Evolutionary conservation across 179 eudicot genomes (phyloP).

Genomic region (Beta lomatogona): DNA sequence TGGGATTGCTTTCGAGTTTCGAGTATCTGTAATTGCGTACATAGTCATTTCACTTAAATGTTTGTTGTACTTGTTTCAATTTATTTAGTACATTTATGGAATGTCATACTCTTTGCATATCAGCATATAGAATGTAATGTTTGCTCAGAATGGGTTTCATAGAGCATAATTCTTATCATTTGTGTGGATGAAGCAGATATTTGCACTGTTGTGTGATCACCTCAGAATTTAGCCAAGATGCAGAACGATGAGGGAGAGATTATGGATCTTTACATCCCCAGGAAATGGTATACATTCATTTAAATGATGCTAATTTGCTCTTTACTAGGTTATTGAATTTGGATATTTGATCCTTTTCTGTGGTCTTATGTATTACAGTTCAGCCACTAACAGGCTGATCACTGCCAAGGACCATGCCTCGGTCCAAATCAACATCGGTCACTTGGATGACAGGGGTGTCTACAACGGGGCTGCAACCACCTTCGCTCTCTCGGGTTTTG

Average conservation of each 20-base stretch:
- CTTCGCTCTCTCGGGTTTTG: slow-evolving; percentile 66
- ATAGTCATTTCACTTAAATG: no score
- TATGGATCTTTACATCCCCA: slow-evolving; percentile 74
- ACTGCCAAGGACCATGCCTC: slow-evolving; percentile 75
- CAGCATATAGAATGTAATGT: background rate
- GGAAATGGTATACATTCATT: slow-evolving; percentile 58
- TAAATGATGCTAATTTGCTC: background rate
- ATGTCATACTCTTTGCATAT: no score
- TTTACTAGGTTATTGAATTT: background rate
- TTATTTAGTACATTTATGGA: no score
- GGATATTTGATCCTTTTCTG: background rate
- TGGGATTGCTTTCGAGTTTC: no score
- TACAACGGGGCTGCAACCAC: slow-evolving; percentile 60
- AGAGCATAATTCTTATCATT: background rate
- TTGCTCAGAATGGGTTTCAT: background rate
- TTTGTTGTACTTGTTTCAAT: no score
- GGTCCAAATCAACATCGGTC: slow-evolving; percentile 60
- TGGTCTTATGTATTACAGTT: slow-evolving; percentile 32
- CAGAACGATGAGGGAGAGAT: slow-evolving; percentile 73
- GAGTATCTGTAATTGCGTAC: no score
- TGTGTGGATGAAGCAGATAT: slow-evolving; percentile 3
- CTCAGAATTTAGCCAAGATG: slow-evolving; percentile 44
- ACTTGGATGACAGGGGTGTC: slow-evolving; percentile 58
- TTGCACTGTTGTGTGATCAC: slow-evolving; percentile 20
- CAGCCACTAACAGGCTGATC: slow-evolving; percentile 68